phyloP scores from a whole-genome alignment of 2,329 filamentous ascomycete genomes.

The Hypoxylon sp. region DNA sequence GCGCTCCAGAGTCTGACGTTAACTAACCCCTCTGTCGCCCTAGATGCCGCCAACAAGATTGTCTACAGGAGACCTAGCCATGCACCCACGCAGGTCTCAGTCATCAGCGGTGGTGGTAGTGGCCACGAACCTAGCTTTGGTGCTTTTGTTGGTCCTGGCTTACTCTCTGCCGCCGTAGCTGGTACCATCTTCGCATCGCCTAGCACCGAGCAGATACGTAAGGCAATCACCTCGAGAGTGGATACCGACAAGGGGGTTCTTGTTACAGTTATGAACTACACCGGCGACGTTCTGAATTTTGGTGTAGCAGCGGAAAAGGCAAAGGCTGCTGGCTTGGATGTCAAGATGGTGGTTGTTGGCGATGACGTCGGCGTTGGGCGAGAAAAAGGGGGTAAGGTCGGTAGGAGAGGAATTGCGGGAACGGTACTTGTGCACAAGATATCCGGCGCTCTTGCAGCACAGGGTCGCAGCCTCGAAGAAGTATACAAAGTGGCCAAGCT shows the following conservation, averaged over 20 bases:
- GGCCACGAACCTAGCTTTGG: constrained; percentile 92
- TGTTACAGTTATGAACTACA: constrained; percentile 97
- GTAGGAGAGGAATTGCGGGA: constrained; percentile 87
- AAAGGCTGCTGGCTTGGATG: constrained; percentile 76
- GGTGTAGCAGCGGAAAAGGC: constrained; percentile 94
- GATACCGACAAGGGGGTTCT: constrained; percentile 77
- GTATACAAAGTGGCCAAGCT: constrained; percentile 77
- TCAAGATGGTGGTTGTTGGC: constrained; percentile 90
- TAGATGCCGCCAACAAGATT: constrained; percentile 84
- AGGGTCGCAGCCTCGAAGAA: constrained; percentile 72
- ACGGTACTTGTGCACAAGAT: constrained; percentile 94
- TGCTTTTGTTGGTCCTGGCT: constrained; percentile 82
- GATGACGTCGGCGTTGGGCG: constrained; percentile 93
- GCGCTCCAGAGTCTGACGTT: constrained; percentile 80
- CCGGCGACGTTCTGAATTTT: constrained; percentile 89
- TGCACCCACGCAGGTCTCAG: constrained; percentile 70
- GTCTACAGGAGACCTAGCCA: constrained; percentile 73
- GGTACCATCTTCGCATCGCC: constrained; percentile 89
- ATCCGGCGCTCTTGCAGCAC: constrained; percentile 80
- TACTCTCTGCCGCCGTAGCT: constrained; percentile 83
- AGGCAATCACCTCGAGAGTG: constrained; percentile 77
- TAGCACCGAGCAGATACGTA: constrained; percentile 81
- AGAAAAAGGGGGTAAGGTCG: constrained; percentile 86
- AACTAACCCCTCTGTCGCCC: constrained; percentile 83
- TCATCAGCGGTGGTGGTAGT: constrained; percentile 87